Evolutionary conservation across 2,329 filamentous ascomycete species (phyloP), one percentile per base, ranked within the genome.

Genomic region (Pseudocercospora eumusae): DNA sequence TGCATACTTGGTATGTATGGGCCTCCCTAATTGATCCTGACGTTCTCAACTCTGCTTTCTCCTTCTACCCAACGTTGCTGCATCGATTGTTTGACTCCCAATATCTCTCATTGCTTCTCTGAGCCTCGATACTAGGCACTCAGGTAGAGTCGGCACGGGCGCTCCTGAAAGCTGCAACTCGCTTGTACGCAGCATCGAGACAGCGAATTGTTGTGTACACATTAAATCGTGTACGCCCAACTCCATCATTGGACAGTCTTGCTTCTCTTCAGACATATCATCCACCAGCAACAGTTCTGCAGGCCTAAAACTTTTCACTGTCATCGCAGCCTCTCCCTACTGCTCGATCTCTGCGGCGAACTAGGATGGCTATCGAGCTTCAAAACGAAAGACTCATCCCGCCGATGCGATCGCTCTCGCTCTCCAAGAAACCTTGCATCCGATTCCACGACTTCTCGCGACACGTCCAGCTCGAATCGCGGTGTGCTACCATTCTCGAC

Each of bases 361-460:
- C 20, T 47, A 3, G 44, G 44, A 21, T 25, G 18, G 23, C 23
- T 25, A 31, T 52, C 25, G 3, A 52, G 21, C 47, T 52, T 52
- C 21, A 52, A 27, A 10, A 52, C 47, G 47, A 52, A 52, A 25
- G 47, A 52, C 25, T 52, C 21, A 28, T 52, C 47, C 21, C 47
- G 23, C 18, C 47, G 21, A 52, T 52, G 47, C 15, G 25, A 28
- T 25, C 21, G 25, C 15, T 10, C 7, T n/a, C 21, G 20, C 18
- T 50, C 45, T 27, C 47, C 21, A 9, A 52, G 47, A 25, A n/a
- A 28, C 15, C 47, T 23, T 11, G 21, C 47, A 15, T 28, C 47
- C 47, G 47, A 52, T 18, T 52, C 47, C 3, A 28, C 47, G 23
- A 52, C 25, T 15, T 52, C 47, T 1, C 47, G 47, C 47, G 47